Base-by-base conservation (phyloP, 2,329 filamentous ascomycete species). In the Stagonosporopsis chrysanthemi region DNA sequence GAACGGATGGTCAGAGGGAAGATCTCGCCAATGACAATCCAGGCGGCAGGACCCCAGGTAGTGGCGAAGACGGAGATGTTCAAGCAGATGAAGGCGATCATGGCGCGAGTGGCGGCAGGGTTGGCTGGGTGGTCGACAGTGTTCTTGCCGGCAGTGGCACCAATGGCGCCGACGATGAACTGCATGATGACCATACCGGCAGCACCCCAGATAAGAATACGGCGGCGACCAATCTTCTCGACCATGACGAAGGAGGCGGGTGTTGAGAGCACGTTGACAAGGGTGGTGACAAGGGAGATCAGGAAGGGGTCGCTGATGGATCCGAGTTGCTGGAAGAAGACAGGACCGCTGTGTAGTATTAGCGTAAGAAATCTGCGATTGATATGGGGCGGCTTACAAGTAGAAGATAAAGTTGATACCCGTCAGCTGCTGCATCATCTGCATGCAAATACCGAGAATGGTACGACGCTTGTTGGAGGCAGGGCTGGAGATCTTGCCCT, bases 51-150 rank as follows among this genome's bases (percentile, higher is more conserved):
- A 58, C 92, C 92, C 92, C 91, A 96, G 65, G 92, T 96, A 60
- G 84, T 88, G 59, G 92, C 92, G 75, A 96, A 96, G 81, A 89
- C 93, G 83, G 91, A 90, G 82, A 96, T 93, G 84, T 92, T 94
- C 82, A 96, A 88, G 81, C 88, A 90, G 74, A 96, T 95, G 81
- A 96, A 95, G 47, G 91, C 88, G 65, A 96, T 92, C 86, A 92
- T 80, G 38, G 72, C 73, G 40, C 58, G 61, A 56, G 66, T 69
- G 19, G 72, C 71, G 45, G 60, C 47, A 1, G 67, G 67, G 61
- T 75, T 69, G 35, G 66, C 64, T 5, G 68, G 67, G 59, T 73
- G 61, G 43, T 66, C 53, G 15, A 49, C 39, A 73, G 88, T 73
- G 33, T 70, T 72, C 43, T 65, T 71, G 28, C 69, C 68, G 5